phyloP scores from a whole-genome alignment of 805 yeast genomes.

The Gaillardinia entomophila region DNA sequence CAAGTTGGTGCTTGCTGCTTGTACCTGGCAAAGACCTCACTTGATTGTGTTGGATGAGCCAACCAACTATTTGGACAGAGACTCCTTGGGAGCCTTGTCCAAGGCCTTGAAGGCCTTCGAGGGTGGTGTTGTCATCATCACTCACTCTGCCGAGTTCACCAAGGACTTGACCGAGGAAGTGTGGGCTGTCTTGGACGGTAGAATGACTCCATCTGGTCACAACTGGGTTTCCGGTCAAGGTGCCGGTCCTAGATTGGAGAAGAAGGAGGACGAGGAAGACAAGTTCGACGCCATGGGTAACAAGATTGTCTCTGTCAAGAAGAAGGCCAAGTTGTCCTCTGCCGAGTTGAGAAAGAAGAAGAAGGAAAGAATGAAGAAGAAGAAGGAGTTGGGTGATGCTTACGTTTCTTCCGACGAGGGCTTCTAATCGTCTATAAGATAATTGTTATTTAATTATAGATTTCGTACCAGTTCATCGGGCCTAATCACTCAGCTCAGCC shows the following conservation, averaged over 20 bases:
- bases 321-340: conserved; percentile 96
- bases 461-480: no score
- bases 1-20: conserved; percentile 98
- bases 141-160: conserved; percentile 99
- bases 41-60: conserved; percentile 99
- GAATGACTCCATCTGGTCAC: conserved; percentile 99
- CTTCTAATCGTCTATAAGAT: conserved; percentile 18
- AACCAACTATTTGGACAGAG: conserved; percentile 98
- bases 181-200: conserved; percentile 99
- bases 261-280: conserved; percentile 96
- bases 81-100: conserved; percentile 98
- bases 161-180: conserved; percentile 99
- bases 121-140: conserved; percentile 99
- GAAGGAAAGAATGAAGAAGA: conserved; percentile 99
- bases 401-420: conserved; percentile 93
- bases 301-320: conserved; percentile 95
- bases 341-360: conserved; percentile 99
- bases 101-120: conserved; percentile 98
- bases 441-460: conserved; percentile 1
- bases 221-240: conserved; percentile 99
- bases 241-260: conserved; percentile 98
- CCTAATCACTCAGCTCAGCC: no score
- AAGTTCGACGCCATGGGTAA: conserved; percentile 99
- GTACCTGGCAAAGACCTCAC: conserved; percentile 99
- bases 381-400: conserved; percentile 99